Percentiles rank a stretch among this genome's conserved stretches.
Evolutionary conservation across 2,329 filamentous ascomycete species (phyloP).

Genomic region (Celoporthe dispersa): DNA sequence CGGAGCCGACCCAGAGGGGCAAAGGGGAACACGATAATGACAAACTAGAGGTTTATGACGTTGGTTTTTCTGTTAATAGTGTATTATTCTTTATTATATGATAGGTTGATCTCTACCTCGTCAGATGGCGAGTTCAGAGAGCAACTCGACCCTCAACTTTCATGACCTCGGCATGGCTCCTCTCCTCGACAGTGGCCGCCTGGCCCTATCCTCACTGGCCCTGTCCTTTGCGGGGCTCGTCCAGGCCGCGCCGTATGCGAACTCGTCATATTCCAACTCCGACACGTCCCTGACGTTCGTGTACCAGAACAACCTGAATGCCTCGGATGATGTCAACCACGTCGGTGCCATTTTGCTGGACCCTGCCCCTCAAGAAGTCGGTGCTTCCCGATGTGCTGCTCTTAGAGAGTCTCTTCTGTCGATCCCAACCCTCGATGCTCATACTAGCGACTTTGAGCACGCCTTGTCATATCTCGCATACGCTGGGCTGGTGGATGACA

Average conservation of each 20-base stretch:
- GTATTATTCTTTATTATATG: conserved; percentile 9
- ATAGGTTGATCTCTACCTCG: not conserved
- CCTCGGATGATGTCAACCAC: conserved; percentile 56
- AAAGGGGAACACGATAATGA: not conserved
- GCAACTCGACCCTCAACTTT: not conserved
- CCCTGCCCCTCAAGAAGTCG: conserved; percentile 42
- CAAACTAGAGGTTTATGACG: not conserved
- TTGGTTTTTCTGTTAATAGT: not conserved
- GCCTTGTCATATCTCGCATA: conserved; percentile 46
- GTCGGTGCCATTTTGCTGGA: conserved; percentile 55
- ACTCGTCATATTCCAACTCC: conserved; percentile 37
- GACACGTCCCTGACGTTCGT: conserved; percentile 53
- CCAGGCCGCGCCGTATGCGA: not conserved
- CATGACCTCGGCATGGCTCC: conserved; percentile 12
- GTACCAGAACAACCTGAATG: conserved; percentile 60
- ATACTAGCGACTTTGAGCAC: conserved; percentile 50
- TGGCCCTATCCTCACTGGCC: conserved; percentile 11
- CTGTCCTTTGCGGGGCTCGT: conserved; percentile 7
- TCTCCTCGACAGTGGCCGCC: conserved; percentile 6
- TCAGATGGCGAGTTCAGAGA: not conserved
- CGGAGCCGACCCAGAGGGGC: not conserved
- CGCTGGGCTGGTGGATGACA: conserved; percentile 14
- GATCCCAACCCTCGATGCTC: conserved; percentile 44
- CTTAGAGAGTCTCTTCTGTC: conserved; percentile 54
- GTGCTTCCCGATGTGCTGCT: conserved; percentile 47